phyloP scores from a whole-genome alignment of 306 rosid genomes.

The Lathyrus aphaca region DNA sequence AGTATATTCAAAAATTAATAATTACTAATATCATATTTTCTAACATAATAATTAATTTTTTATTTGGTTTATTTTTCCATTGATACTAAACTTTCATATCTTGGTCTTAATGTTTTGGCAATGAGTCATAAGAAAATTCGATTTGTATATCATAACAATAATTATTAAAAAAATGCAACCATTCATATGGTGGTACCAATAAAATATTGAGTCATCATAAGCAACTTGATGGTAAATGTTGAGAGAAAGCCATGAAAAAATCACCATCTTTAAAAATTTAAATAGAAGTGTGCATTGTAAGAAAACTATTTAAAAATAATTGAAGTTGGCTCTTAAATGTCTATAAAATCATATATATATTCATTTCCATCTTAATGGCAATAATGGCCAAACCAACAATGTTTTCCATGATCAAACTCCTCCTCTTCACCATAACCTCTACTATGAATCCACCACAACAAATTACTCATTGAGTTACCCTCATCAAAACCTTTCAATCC shows the following conservation, averaged over 20 bases:
- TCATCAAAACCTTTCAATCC: conserved; percentile 65
- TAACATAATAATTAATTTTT: too few relatives aligned
- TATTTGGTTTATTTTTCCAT: neutral
- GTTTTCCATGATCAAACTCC: conserved; percentile 38
- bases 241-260: neutral
- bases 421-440: conserved; percentile 49
- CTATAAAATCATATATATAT: too few relatives aligned
- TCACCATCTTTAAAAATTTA: neutral
- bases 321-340: conserved; percentile 2
- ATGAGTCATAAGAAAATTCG: neutral
- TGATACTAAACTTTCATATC: neutral
- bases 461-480: conserved; percentile 68
- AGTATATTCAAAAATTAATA: too few relatives aligned
- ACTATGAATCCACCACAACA: conserved; percentile 90
- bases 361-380: conserved; percentile 27
- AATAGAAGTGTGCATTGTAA: neutral
- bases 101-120: neutral
- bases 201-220: neutral
- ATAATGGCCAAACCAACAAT: conserved; percentile 40
- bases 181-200: neutral
- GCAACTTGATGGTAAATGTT: neutral
- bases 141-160: neutral
- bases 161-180: neutral
- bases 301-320: neutral
- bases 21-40: too few relatives aligned